Conservation (phyloP, 352 stramenopile species). For the Phytophthora idaei region DNA sequence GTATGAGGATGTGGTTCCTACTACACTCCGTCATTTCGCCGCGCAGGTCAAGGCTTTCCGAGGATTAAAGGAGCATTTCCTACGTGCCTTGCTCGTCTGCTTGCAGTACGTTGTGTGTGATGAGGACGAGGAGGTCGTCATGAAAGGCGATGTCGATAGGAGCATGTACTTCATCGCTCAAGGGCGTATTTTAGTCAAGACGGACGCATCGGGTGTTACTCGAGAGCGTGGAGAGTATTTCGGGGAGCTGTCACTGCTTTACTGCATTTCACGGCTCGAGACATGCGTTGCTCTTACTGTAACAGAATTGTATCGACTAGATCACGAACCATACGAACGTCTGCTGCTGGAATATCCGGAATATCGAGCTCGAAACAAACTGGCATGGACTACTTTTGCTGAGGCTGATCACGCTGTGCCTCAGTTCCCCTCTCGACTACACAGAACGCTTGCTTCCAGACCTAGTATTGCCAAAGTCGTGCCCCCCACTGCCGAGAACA, state of each 20-base stretch:
- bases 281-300: constrained; percentile 66
- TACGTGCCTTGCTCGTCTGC: constrained; percentile 62
- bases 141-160: constrained; percentile 70
- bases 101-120: constrained; percentile 73
- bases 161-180: constrained; percentile 85
- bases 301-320: constrained; percentile 72
- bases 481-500: constrained; percentile 6
- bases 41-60: constrained; percentile 59
- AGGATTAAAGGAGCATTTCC: constrained; percentile 58
- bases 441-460: constrained; percentile 12
- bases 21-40: constrained; percentile 53
- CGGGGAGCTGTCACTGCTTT: constrained; percentile 62
- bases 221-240: constrained; percentile 73
- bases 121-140: constrained; percentile 67
- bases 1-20: constrained; percentile 65
- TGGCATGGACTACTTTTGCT: constrained; percentile 50
- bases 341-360: constrained; percentile 71
- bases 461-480: constrained; percentile 18
- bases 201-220: constrained; percentile 44
- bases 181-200: constrained; percentile 66
- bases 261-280: constrained; percentile 63
- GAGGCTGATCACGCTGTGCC: neutral
- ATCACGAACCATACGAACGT: constrained; percentile 64
- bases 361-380: constrained; percentile 55
- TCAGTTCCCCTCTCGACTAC: neutral